Evolutionary conservation across 345 rosid species (phyloP).

Genomic region (Isatis tinctoria): DNA sequence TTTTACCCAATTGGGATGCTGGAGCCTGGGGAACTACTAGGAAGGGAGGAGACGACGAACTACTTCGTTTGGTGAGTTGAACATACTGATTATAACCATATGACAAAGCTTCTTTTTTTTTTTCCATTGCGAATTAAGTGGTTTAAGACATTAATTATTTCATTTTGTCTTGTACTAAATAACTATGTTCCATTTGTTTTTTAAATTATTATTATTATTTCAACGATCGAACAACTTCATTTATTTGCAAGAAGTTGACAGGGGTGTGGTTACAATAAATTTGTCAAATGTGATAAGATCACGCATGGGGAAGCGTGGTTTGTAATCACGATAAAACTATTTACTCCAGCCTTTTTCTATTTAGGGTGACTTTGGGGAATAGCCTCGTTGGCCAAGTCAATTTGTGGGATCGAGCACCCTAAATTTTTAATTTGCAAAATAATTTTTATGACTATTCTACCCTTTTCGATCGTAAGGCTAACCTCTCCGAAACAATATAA

Average conservation of each 20-base stretch:
- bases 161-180: not conserved
- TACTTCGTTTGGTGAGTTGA: not conserved
- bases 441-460: too few relatives aligned
- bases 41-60: not conserved
- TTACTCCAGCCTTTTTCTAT: too few relatives aligned
- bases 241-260: not conserved
- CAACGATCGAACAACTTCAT: not conserved
- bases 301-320: not conserved
- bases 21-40: not conserved
- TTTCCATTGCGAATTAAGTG: not conserved
- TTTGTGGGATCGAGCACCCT: too few relatives aligned
- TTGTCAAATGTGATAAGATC: not conserved
- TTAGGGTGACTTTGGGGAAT: too few relatives aligned
- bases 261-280: not conserved
- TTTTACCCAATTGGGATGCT: not conserved
- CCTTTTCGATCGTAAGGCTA: too few relatives aligned
- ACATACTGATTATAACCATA: not conserved
- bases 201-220: too few relatives aligned
- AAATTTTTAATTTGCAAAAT: too few relatives aligned
- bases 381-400: too few relatives aligned
- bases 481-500: too few relatives aligned
- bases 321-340: not conserved
- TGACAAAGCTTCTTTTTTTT: not conserved
- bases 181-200: not conserved
- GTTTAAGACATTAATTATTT: not conserved